These are phyloP conservation scores for Ogataea hybrid DNA, from an alignment of 1,139 yeast genomes.

Conservation along the genomic window DNA sequence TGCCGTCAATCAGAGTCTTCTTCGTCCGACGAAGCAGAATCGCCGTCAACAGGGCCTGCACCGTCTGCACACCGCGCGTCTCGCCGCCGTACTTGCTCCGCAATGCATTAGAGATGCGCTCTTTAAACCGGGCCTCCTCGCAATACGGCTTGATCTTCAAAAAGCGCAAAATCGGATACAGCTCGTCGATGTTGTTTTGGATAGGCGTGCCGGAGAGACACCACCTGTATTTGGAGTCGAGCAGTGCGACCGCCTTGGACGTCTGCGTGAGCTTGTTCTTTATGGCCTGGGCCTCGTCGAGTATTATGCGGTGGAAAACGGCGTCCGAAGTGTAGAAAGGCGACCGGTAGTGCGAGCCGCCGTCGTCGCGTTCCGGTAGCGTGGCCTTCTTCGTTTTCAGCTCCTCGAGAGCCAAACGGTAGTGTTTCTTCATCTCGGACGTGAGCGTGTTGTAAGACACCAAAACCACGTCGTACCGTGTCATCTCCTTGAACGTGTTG, in stretches of 20 bases:
- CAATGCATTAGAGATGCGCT: constrained; percentile 60
- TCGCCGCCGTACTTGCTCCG: constrained; percentile 39
- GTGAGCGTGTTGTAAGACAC: constrained; percentile 78
- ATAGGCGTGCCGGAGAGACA: constrained; percentile 95
- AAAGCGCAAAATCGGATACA: constrained; percentile 75
- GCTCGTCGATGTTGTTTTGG: constrained; percentile 80
- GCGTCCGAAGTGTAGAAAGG: constrained; percentile 65
- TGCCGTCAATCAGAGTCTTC: constrained; percentile 70
- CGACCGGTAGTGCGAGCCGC: constrained; percentile 48
- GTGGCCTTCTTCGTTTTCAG: constrained; percentile 32
- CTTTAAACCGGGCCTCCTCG: constrained; percentile 54
- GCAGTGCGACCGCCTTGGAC: constrained; percentile 62
- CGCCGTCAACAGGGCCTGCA: constrained; percentile 76
- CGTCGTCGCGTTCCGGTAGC: constrained; percentile 42
- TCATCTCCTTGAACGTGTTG: constrained; percentile 44
- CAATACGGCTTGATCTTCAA: constrained; percentile 66
- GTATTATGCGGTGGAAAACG: constrained; percentile 61
- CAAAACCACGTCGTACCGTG: constrained; percentile 66
- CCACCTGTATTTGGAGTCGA: constrained; percentile 61
- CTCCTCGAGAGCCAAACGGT: constrained; percentile 36
- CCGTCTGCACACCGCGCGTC: constrained; percentile 51
- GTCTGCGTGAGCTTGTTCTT: constrained; percentile 70
- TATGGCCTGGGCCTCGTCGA: constrained; percentile 91
- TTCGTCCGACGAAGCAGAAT: constrained; percentile 80
- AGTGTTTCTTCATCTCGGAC: constrained; percentile 67